These are phyloP conservation scores for Zymoseptoria pseudotritici DNA, from an alignment of 2,329 filamentous ascomycete genomes.

Conservation along the genomic window DNA sequence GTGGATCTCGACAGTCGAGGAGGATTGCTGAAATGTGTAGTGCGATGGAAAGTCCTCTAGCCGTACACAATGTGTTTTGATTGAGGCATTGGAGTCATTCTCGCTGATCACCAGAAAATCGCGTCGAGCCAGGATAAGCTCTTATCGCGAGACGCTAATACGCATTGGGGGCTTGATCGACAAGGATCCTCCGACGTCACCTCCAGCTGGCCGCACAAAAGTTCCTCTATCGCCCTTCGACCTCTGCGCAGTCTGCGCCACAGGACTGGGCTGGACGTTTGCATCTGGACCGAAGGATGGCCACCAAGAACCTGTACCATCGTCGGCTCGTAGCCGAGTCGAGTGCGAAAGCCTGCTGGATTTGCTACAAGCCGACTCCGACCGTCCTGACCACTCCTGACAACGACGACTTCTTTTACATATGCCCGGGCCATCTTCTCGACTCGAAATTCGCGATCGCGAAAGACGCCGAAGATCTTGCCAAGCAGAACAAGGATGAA, in stretches of 20 bases:
- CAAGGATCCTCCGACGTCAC: background rate
- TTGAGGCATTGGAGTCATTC: background rate
- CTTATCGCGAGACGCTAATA: background rate
- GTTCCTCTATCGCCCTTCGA: background rate
- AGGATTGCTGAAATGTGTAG: no score
- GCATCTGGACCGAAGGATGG: slow-evolving; percentile 8
- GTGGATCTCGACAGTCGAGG: no score
- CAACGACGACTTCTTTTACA: slow-evolving; percentile 83
- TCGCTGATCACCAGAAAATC: background rate
- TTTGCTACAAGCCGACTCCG: slow-evolving; percentile 82
- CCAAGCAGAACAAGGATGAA: slow-evolving; percentile 48
- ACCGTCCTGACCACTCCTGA: slow-evolving; percentile 85
- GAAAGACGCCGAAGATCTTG: slow-evolving; percentile 57
- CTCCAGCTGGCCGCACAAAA: background rate
- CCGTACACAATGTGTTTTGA: no score
- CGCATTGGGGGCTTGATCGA: background rate
- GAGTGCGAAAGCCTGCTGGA: slow-evolving; percentile 75
- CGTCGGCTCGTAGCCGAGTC: slow-evolving; percentile 80
- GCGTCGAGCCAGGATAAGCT: background rate
- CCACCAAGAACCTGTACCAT: slow-evolving; percentile 69
- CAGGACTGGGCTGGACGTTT: no score
- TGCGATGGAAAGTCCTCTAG: no score
- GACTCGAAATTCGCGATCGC: slow-evolving; percentile 71
- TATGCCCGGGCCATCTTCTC: slow-evolving; percentile 74
- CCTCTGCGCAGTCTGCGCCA: background rate